Evolutionary conservation across 805 yeast genomes (phyloP).

Genomic region (Ogataea degrootiae): DNA sequence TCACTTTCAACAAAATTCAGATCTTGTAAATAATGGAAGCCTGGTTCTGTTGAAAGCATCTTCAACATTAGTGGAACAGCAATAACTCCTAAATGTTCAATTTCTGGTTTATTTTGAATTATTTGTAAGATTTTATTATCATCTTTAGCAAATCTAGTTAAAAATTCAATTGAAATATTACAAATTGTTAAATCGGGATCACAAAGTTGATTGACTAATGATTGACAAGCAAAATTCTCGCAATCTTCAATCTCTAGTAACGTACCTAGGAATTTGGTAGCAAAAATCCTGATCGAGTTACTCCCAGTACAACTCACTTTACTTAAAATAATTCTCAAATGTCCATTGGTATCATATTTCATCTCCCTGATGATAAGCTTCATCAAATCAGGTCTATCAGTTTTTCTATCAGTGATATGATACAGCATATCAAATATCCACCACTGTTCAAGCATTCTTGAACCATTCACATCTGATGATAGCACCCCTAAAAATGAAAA

Average conservation of each 20-base stretch:
- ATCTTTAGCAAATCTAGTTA: slow-evolving; percentile 49
- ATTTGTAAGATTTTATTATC: slow-evolving; percentile 44
- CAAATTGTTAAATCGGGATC: slow-evolving; percentile 58
- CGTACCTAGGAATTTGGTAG: slow-evolving; percentile 49
- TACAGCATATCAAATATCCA: slow-evolving; percentile 77
- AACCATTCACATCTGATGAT: slow-evolving; percentile 56
- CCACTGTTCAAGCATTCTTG: slow-evolving; percentile 71
- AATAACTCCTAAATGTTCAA: slow-evolving; percentile 30
- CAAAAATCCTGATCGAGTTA: slow-evolving; percentile 45
- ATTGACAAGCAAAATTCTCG: slow-evolving; percentile 44
- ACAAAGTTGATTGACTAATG: slow-evolving; percentile 63
- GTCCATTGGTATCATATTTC: slow-evolving; percentile 52
- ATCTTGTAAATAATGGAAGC: slow-evolving; percentile 60
- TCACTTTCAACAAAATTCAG: slow-evolving; percentile 60
- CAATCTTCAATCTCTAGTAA: slow-evolving; percentile 32
- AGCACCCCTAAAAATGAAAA: slow-evolving; percentile 73
- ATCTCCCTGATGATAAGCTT: slow-evolving; percentile 55
- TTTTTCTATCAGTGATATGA: slow-evolving; percentile 55
- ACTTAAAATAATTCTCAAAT: slow-evolving; percentile 59
- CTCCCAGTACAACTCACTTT: slow-evolving; percentile 60
- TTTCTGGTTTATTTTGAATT: slow-evolving; percentile 50
- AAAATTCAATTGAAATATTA: slow-evolving; percentile 47
- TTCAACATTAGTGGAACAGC: slow-evolving; percentile 51
- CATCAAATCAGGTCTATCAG: slow-evolving; percentile 53
- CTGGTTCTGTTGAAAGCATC: slow-evolving; percentile 60